Conservation (phyloP, 148 eudicot genomes). For the Simmondsia chinensis region DNA sequence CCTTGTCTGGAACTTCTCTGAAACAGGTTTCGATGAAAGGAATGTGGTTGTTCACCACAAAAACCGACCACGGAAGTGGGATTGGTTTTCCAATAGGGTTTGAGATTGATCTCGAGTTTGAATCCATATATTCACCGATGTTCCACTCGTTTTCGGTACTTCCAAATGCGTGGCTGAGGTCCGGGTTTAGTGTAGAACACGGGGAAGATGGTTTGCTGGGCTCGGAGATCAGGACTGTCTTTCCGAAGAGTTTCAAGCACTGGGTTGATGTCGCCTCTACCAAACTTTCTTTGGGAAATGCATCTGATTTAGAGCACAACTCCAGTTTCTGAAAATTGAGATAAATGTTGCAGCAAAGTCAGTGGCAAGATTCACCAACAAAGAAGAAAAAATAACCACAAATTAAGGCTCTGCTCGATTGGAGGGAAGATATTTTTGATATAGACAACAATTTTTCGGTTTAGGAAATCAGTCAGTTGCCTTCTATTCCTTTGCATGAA, state of each 20-base stretch:
- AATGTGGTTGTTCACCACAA: constrained; percentile 23
- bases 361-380: constrained; percentile 3
- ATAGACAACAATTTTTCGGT: no score
- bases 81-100: constrained; percentile 18
- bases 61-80: constrained; percentile 32
- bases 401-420: no score
- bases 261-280: constrained; percentile 24
- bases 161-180: neutral
- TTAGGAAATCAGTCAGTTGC: no score
- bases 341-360: neutral
- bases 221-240: constrained; percentile 43
- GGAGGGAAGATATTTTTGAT: no score
- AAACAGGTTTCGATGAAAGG: constrained; percentile 11
- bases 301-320: constrained; percentile 24
- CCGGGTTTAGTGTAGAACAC: no score
- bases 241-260: constrained; percentile 73
- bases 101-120: constrained; percentile 5
- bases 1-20: constrained; percentile 18
- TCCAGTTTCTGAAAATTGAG: constrained; percentile 44
- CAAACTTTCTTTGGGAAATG: constrained; percentile 17
- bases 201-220: constrained; percentile 21
- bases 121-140: constrained; percentile 10
- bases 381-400: no score
- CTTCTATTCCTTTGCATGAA: no score
- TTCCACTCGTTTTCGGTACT: neutral